A percentile compares a stretch with the other conserved stretches of the same genome.
Evolutionary conservation across 2,329 filamentous ascomycete species (phyloP).

Genomic region (Ophiostoma perfectum): DNA sequence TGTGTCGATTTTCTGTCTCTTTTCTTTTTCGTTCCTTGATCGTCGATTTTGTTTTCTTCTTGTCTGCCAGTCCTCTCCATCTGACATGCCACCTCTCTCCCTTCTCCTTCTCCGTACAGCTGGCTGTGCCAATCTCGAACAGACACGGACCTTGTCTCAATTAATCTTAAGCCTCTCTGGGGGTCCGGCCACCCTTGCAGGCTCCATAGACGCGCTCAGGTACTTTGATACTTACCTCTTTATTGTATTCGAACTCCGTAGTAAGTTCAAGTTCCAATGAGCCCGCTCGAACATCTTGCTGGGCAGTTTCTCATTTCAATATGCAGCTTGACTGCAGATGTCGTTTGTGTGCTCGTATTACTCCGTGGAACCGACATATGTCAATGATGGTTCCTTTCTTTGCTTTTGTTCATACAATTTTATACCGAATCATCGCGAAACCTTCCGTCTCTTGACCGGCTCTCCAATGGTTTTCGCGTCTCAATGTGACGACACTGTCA

Average conservation of each 20-base stretch:
- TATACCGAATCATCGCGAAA: not conserved
- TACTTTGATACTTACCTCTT: conserved; percentile 1
- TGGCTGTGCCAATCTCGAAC: conserved; percentile 16
- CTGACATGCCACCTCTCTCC: not conserved
- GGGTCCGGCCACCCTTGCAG: not conserved
- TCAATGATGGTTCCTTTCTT: not conserved
- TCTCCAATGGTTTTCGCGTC: not conserved
- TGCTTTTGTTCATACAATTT: not conserved
- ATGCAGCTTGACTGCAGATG: not conserved
- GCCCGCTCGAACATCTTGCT: not conserved
- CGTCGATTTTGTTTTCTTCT: not conserved
- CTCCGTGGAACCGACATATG: not conserved
- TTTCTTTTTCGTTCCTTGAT: not conserved
- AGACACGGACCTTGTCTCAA: conserved; percentile 19
- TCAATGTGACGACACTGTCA: not conserved
- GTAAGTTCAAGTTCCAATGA: too few species aligned
- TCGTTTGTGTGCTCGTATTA: not conserved
- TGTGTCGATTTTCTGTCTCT: not conserved
- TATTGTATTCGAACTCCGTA: too few species aligned
- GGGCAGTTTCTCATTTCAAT: not conserved
- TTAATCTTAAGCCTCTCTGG: conserved; percentile 6
- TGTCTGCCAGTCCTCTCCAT: not conserved
- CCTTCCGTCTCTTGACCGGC: not conserved
- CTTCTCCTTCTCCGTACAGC: not conserved
- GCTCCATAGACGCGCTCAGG: not conserved